phyloP scores from a whole-genome alignment of 495 filamentous ascomycete genomes.

The Aspergillus campestris region DNA sequence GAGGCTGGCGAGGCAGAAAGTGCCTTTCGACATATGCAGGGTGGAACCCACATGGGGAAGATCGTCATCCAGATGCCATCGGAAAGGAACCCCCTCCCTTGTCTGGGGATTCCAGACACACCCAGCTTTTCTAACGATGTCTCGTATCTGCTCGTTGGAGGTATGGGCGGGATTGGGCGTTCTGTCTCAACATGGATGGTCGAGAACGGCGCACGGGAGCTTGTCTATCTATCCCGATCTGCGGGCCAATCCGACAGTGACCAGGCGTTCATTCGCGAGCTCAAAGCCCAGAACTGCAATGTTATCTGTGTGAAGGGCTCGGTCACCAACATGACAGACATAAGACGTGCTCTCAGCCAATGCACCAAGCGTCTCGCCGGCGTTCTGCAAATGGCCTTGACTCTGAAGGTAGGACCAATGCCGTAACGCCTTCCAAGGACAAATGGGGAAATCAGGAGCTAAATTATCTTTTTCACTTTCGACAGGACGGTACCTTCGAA shows the following conservation, averaged over 20 bases:
- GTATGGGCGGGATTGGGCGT: conserved; percentile 48
- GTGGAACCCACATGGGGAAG: conserved; percentile 25
- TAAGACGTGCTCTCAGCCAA: not conserved
- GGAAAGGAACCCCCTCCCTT: no score
- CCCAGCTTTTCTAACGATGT: no score
- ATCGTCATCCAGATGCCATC: conserved; percentile 15
- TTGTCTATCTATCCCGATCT: conserved; percentile 30
- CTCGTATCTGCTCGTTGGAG: conserved; percentile 36
- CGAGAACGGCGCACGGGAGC: conserved; percentile 43
- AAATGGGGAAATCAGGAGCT: no score
- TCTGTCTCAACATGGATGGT: conserved; percentile 50
- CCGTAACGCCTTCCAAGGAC: no score
- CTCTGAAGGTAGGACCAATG: conserved; percentile 10
- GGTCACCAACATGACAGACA: conserved; percentile 1
- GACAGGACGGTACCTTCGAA: conserved; percentile 19
- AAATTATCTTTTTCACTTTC: not conserved
- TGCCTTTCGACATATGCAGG: conserved; percentile 41
- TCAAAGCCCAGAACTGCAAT: conserved; percentile 13
- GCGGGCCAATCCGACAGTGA: conserved; percentile 3
- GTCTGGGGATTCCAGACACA: no score
- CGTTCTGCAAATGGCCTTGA: conserved; percentile 21
- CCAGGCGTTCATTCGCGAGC: conserved; percentile 25
- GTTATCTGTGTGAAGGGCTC: conserved; percentile 6
- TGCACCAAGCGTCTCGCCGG: conserved; percentile 6
- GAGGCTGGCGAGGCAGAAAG: conserved; percentile 32